These are phyloP conservation scores for Marasmius fiardii DNA, from an alignment of 1,284 basidiomycete species.

Conservation along the genomic window DNA sequence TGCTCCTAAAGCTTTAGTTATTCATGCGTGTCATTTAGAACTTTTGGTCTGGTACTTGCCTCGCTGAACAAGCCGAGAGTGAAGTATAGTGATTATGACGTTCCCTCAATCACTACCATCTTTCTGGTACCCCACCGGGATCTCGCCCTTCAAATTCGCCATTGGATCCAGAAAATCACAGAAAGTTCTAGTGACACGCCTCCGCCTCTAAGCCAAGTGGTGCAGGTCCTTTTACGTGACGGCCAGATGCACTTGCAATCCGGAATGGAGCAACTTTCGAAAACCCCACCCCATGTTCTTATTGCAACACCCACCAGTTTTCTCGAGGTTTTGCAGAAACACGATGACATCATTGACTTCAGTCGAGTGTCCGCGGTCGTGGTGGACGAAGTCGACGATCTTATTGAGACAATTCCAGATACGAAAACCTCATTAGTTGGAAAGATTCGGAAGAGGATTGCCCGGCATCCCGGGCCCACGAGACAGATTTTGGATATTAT, in stretches of 20 bases:
- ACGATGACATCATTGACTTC: conserved; percentile 39
- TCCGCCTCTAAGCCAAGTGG: conserved; percentile 37
- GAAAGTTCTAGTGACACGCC: conserved; percentile 23
- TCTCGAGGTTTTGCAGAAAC: conserved; percentile 44
- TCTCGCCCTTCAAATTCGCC: conserved; percentile 62
- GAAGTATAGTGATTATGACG: conserved; percentile 11
- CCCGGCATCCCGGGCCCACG: conserved; percentile 55
- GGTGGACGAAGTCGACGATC: conserved; percentile 73
- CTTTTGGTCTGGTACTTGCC: conserved; percentile 65
- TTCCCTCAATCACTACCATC: conserved; percentile 41
- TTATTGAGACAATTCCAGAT: conserved; percentile 51
- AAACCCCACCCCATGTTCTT: conserved; percentile 58
- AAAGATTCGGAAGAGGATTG: conserved; percentile 38
- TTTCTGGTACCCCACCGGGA: conserved; percentile 75
- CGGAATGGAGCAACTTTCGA: conserved; percentile 36
- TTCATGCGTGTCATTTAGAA: conserved; percentile 36
- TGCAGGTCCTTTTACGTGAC: conserved; percentile 61
- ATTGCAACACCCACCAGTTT: conserved; percentile 70
- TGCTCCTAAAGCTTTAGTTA: not conserved
- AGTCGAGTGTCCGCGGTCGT: conserved; percentile 55
- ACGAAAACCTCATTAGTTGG: conserved; percentile 21
- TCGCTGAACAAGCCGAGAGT: conserved; percentile 54
- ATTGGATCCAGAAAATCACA: conserved; percentile 63
- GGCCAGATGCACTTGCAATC: conserved; percentile 30
- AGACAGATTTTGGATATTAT: conserved; percentile 56